Percentiles rank a stretch among this genome's conserved stretches.
phyloP scores from a whole-genome alignment of 306 rosid genomes.

The Crataegus laevigata region DNA sequence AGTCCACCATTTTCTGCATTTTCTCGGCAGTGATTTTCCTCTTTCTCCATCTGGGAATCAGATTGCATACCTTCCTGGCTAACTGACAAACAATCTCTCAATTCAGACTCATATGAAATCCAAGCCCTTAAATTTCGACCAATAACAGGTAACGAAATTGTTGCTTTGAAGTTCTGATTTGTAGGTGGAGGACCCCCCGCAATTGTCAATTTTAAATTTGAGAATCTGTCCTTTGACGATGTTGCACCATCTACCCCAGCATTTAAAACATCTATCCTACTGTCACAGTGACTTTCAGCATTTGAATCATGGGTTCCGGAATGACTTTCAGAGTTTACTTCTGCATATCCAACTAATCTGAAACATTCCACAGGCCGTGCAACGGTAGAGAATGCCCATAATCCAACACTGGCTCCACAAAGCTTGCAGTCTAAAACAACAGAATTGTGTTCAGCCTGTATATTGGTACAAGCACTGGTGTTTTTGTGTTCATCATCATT shows the following conservation, averaged over 20 bases:
- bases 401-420: constrained; percentile 92
- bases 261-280: constrained; percentile 24
- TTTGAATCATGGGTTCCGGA: constrained; percentile 25
- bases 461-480: constrained; percentile 25
- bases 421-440: constrained; percentile 76
- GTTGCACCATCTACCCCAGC: constrained; percentile 25
- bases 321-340: constrained; percentile 32
- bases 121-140: constrained; percentile 80
- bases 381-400: constrained; percentile 73
- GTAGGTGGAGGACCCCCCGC: constrained; percentile 99
- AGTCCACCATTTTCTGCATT: constrained; percentile 26
- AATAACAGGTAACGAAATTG: constrained; percentile 70
- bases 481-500: constrained; percentile 35
- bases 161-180: constrained; percentile 77
- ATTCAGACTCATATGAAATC: constrained; percentile 48
- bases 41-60: constrained; percentile 20
- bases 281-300: constrained; percentile 24
- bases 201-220: constrained; percentile 65
- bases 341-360: constrained; percentile 66
- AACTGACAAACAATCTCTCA: constrained; percentile 26
- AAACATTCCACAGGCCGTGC: constrained; percentile 60
- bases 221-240: constrained; percentile 34
- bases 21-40: background rate
- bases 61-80: constrained; percentile 21
- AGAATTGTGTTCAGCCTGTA: constrained; percentile 61